Percentiles rank a stretch among this genome's conserved stretches.
These are phyloP conservation scores for Citrus medica DNA, from an alignment of 345 rosid genomes.

Conservation along the genomic window DNA sequence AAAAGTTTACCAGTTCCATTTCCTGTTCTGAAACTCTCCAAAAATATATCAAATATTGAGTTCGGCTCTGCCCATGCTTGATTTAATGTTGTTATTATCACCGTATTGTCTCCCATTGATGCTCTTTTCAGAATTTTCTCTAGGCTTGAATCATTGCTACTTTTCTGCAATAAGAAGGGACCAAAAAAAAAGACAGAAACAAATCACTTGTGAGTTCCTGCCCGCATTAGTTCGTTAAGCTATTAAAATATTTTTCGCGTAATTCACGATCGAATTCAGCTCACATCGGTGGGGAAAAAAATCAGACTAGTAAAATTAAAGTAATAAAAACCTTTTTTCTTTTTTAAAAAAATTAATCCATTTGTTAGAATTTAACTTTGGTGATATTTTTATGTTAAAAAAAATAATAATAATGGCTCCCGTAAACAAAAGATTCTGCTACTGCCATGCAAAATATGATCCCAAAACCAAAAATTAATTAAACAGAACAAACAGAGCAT, in stretches of 20 bases:
- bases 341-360: not conserved
- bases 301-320: too few species aligned
- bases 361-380: not conserved
- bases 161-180: not conserved
- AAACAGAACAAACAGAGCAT: not conserved
- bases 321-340: too few species aligned
- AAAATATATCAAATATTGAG: conserved; percentile 54
- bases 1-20: conserved; percentile 41
- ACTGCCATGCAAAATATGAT: not conserved
- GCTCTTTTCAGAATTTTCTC: not conserved
- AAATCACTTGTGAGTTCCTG: too few species aligned
- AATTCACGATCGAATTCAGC: too few species aligned
- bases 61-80: conserved; percentile 63
- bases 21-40: conserved; percentile 51
- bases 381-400: too few species aligned
- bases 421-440: not conserved
- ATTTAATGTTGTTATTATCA: conserved; percentile 59
- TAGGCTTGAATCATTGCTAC: not conserved
- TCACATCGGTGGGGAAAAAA: too few species aligned
- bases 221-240: too few species aligned
- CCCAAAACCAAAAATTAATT: not conserved
- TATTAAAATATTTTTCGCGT: too few species aligned
- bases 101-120: conserved; percentile 38
- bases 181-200: too few species aligned
- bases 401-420: not conserved